phyloP scores from a whole-genome alignment of 345 rosid genomes.

The Boechera retrofracta region DNA sequence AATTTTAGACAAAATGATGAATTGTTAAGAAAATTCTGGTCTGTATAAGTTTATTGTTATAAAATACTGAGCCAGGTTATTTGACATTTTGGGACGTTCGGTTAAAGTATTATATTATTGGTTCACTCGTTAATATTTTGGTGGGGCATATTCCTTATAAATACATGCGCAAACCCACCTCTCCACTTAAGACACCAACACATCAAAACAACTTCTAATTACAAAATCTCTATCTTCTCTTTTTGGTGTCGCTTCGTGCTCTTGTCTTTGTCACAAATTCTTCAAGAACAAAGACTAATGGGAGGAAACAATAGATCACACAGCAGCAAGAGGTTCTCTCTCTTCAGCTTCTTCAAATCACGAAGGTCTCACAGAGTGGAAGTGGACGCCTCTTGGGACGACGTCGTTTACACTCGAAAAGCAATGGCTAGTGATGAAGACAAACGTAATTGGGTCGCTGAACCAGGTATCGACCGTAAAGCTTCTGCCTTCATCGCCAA shows the following conservation, averaged over 20 bases:
- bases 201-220: constrained; percentile 23
- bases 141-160: constrained; percentile 39
- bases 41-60: background rate
- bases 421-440: constrained; percentile 60
- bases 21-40: background rate
- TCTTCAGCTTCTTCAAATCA: constrained; percentile 46
- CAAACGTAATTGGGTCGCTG: constrained; percentile 50
- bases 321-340: constrained; percentile 46
- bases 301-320: constrained; percentile 43
- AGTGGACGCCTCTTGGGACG: constrained; percentile 38
- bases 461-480: constrained; percentile 60
- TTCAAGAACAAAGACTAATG: constrained; percentile 40
- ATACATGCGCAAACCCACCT: constrained; percentile 31
- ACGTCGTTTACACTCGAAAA: constrained; percentile 41
- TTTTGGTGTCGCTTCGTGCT: constrained; percentile 23
- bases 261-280: constrained; percentile 25
- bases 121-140: constrained; percentile 19
- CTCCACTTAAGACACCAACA: constrained; percentile 32
- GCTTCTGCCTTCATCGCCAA: constrained; percentile 58
- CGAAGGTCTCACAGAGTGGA: constrained; percentile 45
- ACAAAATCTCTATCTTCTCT: constrained; percentile 20
- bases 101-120: constrained; percentile 11
- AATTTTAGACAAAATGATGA: background rate
- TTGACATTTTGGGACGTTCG: background rate
- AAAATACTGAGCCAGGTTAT: background rate